Conservation (phyloP, 1,139 yeast species). For the Meyerozyma athensensis region DNA sequence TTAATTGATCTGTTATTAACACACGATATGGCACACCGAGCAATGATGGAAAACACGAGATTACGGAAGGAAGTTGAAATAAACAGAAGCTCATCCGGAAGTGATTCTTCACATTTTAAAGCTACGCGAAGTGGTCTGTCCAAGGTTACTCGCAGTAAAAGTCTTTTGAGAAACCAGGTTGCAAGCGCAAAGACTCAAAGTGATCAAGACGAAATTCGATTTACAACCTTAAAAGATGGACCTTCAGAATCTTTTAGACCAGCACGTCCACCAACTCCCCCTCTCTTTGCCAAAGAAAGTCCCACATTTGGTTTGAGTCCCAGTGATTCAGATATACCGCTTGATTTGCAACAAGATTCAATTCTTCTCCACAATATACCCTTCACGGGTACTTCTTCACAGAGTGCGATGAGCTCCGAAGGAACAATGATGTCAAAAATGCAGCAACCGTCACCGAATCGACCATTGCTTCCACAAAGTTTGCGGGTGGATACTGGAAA, state of each 20-base stretch:
- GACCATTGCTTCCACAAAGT: no score
- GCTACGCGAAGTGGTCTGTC: conserved; percentile 1
- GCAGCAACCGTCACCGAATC: no score
- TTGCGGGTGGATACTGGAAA: no score
- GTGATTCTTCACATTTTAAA: no score
- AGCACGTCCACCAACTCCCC: conserved; percentile 5
- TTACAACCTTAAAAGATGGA: conserved; percentile 2
- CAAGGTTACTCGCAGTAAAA: neutral
- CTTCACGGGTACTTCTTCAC: no score
- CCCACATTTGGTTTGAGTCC: no score
- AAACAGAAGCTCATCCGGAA: no score
- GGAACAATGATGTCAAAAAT: no score
- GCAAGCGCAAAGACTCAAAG: neutral
- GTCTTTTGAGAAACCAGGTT: neutral
- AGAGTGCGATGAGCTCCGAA: no score
- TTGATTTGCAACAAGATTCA: no score
- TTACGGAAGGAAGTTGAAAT: conserved; percentile 18
- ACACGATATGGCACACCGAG: conserved; percentile 32
- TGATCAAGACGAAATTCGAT: neutral
- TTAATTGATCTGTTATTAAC: conserved; percentile 30
- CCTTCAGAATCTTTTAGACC: neutral
- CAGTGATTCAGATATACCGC: no score
- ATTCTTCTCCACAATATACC: no score
- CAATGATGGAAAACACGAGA: conserved; percentile 27
- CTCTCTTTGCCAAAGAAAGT: conserved; percentile 2